These are phyloP conservation scores for Cytospora mali DNA, from an alignment of 2,329 filamentous ascomycete species.

Conservation along the genomic window DNA sequence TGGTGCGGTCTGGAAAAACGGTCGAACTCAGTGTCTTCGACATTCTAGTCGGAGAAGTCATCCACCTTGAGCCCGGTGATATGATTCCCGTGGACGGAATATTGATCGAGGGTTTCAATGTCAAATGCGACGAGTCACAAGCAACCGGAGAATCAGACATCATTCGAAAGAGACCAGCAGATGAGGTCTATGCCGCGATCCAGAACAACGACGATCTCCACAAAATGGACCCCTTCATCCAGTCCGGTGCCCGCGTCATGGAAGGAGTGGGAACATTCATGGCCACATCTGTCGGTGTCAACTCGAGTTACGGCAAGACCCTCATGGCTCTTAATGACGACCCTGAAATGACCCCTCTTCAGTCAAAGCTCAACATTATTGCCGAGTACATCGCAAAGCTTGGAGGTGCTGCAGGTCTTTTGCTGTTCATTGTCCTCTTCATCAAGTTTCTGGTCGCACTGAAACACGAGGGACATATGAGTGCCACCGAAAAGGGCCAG, in stretches of 20 bases:
- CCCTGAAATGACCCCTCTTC: slow-evolving; percentile 74
- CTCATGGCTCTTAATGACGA: slow-evolving; percentile 74
- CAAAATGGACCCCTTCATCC: slow-evolving; percentile 82
- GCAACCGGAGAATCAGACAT: slow-evolving; percentile 80
- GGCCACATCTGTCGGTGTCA: slow-evolving; percentile 71
- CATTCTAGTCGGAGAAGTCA: slow-evolving; percentile 69
- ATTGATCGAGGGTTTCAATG: slow-evolving; percentile 70
- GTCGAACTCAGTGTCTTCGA: slow-evolving; percentile 71
- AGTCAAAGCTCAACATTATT: slow-evolving; percentile 74
- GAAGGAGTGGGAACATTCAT: slow-evolving; percentile 76
- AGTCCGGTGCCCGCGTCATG: slow-evolving; percentile 79
- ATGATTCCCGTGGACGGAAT: slow-evolving; percentile 75
- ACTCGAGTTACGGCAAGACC: slow-evolving; percentile 76
- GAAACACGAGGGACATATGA: slow-evolving; percentile 46
- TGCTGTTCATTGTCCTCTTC: slow-evolving; percentile 82
- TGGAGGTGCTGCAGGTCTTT: slow-evolving; percentile 74
- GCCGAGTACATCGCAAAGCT: slow-evolving; percentile 79
- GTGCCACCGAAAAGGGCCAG: slow-evolving; percentile 75
- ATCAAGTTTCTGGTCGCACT: slow-evolving; percentile 81
- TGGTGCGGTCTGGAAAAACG: slow-evolving; percentile 69
- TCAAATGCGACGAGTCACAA: slow-evolving; percentile 78
- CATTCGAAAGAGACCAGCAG: slow-evolving; percentile 67
- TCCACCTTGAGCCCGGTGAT: slow-evolving; percentile 75
- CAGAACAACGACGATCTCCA: slow-evolving; percentile 65
- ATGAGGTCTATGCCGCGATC: slow-evolving; percentile 71